Percentiles rank a stretch among this genome's conserved stretches.
These are phyloP conservation scores for Colletotrichum nymphaeae DNA, from an alignment of 2,329 filamentous ascomycete species.

Conservation along the genomic window DNA sequence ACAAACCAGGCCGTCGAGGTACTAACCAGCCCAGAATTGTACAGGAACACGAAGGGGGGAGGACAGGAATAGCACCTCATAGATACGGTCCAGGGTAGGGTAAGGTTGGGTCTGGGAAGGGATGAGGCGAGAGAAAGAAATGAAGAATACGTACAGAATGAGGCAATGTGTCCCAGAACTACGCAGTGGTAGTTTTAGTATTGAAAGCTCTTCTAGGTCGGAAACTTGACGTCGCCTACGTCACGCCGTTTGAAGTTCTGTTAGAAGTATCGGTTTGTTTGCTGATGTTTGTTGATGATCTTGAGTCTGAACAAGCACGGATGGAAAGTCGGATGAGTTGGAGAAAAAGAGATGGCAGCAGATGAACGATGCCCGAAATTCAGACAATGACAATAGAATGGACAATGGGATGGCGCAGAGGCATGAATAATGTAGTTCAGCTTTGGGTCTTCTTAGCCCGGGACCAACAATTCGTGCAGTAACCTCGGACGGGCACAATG, in stretches of 20 bases:
- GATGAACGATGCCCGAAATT: not conserved
- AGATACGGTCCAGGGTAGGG: not conserved
- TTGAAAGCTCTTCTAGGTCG: not conserved
- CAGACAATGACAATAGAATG: not conserved
- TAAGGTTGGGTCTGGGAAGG: not conserved
- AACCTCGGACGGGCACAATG: slow-evolving; percentile 15
- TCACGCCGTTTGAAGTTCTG: not conserved
- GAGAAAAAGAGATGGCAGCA: not conserved
- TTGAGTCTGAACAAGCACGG: not conserved
- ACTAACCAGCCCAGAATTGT: slow-evolving; percentile 13
- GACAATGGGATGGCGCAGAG: not conserved
- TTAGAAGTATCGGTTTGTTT: not conserved
- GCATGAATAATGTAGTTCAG: slow-evolving; percentile 12
- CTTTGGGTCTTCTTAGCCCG: not conserved
- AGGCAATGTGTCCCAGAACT: not conserved
- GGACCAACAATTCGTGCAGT: slow-evolving; percentile 1
- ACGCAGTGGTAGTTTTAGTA: not conserved
- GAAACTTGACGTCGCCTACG: slow-evolving; percentile 4
- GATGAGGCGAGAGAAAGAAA: not conserved
- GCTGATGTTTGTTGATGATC: not conserved
- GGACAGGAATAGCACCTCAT: slow-evolving; percentile 9
- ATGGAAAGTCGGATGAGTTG: not conserved
- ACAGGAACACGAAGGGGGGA: slow-evolving; percentile 11
- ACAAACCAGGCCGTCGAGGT: slow-evolving; percentile 15
- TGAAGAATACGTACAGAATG: slow-evolving; percentile 19